phyloP scores from a whole-genome alignment of 441 rosid genomes.

The Populus hybrid region DNA sequence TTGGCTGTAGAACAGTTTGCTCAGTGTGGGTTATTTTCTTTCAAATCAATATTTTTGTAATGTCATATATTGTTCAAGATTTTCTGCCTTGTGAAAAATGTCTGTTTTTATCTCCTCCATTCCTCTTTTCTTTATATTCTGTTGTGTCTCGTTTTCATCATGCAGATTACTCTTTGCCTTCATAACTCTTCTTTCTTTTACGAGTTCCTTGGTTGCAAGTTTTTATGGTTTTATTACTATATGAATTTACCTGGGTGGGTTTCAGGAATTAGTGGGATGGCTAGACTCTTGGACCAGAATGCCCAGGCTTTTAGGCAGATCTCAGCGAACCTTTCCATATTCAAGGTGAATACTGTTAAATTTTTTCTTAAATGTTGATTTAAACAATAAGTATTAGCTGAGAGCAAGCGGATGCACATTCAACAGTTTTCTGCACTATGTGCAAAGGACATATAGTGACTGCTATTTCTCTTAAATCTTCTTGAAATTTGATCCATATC shows the following conservation, averaged over 20 bases:
- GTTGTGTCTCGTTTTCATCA: not conserved
- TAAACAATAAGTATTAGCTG: slow-evolving; percentile 1
- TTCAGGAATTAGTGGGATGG: slow-evolving; percentile 57
- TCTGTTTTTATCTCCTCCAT: not conserved
- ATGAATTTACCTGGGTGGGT: slow-evolving; percentile 23
- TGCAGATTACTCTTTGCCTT: not conserved
- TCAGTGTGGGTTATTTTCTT: not conserved
- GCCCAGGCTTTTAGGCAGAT: slow-evolving; percentile 65
- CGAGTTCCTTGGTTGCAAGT: slow-evolving; percentile 9
- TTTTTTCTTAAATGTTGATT: not conserved
- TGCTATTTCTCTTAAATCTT: not conserved
- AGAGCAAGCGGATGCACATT: not conserved
- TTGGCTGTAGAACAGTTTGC: not conserved
- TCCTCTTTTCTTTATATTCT: not conserved
- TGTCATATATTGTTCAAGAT: not conserved
- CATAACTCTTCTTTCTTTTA: not conserved
- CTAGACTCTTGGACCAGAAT: slow-evolving; percentile 74
- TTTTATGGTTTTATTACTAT: slow-evolving; percentile 1
- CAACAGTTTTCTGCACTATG: not conserved
- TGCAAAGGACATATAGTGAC: not conserved
- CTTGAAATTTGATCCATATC: not conserved
- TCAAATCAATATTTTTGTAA: not conserved
- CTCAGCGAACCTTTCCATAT: slow-evolving; percentile 60
- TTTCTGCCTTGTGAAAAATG: not conserved
- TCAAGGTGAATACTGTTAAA: slow-evolving; percentile 44